Evolutionary conservation across 306 rosid genomes (phyloP).

Genomic region (Amphicarpaea edgeworthii): DNA sequence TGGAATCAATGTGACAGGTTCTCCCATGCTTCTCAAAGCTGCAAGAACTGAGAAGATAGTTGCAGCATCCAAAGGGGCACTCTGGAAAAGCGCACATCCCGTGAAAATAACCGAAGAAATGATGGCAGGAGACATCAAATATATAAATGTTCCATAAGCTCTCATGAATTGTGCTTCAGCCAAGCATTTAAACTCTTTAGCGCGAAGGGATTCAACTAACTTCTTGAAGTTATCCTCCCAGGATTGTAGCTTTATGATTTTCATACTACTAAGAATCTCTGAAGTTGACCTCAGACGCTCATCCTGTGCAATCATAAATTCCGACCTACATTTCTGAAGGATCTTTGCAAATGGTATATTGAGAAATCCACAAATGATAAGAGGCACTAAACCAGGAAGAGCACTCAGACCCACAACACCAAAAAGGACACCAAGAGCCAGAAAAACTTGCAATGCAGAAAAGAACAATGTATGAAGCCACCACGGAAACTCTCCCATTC

Average conservation of each 20-base stretch:
- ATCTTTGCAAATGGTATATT: constrained; percentile 67
- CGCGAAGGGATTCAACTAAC: constrained; percentile 53
- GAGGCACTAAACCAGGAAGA: constrained; percentile 64
- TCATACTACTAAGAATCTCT: constrained; percentile 73
- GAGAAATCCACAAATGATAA: constrained; percentile 60
- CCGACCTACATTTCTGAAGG: constrained; percentile 62
- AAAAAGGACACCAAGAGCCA: constrained; percentile 57
- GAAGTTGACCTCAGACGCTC: constrained; percentile 75
- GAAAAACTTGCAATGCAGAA: constrained; percentile 50
- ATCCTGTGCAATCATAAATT: constrained; percentile 71
- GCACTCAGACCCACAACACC: constrained; percentile 69
- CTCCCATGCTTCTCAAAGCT: constrained; percentile 58
- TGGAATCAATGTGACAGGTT: constrained; percentile 71
- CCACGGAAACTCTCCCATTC: constrained; percentile 82
- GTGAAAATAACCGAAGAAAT: constrained; percentile 63
- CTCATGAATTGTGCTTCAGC: constrained; percentile 50
- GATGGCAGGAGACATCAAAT: constrained; percentile 73
- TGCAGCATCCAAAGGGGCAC: constrained; percentile 74
- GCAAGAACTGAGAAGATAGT: constrained; percentile 78
- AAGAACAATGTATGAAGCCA: constrained; percentile 67
- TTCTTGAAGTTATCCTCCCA: constrained; percentile 77
- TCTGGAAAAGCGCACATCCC: constrained; percentile 55
- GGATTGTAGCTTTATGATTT: constrained; percentile 73
- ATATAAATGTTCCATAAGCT: constrained; percentile 51
- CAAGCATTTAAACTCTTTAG: constrained; percentile 66